Evolutionary conservation across 306 rosid species (phyloP).

Genomic region (Begonia masoniana): DNA sequence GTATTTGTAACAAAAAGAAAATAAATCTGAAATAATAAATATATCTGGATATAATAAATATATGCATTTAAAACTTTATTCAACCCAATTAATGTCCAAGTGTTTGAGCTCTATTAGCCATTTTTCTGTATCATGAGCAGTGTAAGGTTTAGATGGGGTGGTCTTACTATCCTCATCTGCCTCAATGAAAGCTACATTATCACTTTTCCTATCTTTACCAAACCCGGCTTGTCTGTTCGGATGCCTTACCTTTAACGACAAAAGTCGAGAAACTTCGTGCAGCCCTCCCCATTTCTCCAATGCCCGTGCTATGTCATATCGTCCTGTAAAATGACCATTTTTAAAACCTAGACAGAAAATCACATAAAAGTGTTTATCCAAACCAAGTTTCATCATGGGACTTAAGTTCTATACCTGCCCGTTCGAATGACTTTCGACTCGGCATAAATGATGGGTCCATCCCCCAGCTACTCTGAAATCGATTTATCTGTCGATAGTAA

Average conservation of each 20-base stretch:
- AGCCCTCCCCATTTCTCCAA: slow-evolving; percentile 97
- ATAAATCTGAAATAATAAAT: too few species aligned
- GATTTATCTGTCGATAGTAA: slow-evolving; percentile 37
- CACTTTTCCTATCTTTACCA: slow-evolving; percentile 40
- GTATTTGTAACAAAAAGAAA: too few species aligned
- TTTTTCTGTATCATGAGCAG: slow-evolving; percentile 58
- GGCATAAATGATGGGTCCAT: slow-evolving; percentile 90
- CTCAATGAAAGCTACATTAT: slow-evolving; percentile 15
- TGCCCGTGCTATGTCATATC: slow-evolving; percentile 81
- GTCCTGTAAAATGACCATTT: slow-evolving; percentile 26
- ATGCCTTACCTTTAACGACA: slow-evolving; percentile 60
- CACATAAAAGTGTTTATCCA: neutral
- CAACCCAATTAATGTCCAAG: slow-evolving; percentile 71
- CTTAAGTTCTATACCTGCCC: slow-evolving; percentile 49
- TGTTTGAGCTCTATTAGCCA: slow-evolving; percentile 64
- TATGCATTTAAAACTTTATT: slow-evolving; percentile 21
- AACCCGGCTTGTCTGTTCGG: slow-evolving; percentile 36
- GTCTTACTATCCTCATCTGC: slow-evolving; percentile 26
- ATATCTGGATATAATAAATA: neutral
- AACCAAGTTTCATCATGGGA: neutral
- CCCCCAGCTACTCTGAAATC: slow-evolving; percentile 89
- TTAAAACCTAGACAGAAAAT: neutral
- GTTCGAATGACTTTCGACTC: slow-evolving; percentile 88
- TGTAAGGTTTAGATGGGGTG: slow-evolving; percentile 30
- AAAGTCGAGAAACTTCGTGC: slow-evolving; percentile 77